Evolutionary conservation across 176 grass and related monocot genomes (phyloP).

Genomic region (Carex kokanica): DNA sequence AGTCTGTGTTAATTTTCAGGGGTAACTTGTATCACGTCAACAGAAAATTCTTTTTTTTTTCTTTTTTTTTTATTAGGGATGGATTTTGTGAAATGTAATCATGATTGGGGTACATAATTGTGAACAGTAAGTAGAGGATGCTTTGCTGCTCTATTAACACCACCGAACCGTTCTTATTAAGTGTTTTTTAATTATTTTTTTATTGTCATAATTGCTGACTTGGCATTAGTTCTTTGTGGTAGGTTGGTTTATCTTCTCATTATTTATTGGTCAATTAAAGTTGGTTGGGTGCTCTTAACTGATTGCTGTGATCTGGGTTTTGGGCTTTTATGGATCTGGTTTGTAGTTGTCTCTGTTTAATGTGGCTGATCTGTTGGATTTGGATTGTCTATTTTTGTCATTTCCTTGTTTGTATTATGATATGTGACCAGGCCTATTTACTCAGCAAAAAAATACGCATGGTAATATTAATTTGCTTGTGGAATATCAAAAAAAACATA

Average conservation of each 20-base stretch:
- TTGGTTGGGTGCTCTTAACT: not conserved
- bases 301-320: not conserved
- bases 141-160: conserved; percentile 10
- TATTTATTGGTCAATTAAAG: not conserved
- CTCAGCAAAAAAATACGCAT: not conserved
- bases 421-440: not conserved
- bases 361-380: not conserved
- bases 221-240: not conserved
- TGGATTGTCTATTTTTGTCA: not conserved
- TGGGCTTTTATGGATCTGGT: not conserved
- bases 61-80: not conserved
- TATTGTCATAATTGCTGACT: conserved; percentile 1
- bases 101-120: not conserved
- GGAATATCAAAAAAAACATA: too few relatives aligned
- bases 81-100: conserved; percentile 8
- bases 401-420: not conserved
- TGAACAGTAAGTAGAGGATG: not conserved
- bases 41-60: conserved; percentile 3
- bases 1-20: not conserved
- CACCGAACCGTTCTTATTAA: not conserved
- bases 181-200: not conserved
- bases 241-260: not conserved
- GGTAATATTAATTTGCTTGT: not conserved
- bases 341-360: not conserved
- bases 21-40: conserved; percentile 14